Percentiles rank a stretch among this genome's conserved stretches.
Conservation (phyloP, 768 basidiomycete genomes). For the Podaxis pistillaris region DNA sequence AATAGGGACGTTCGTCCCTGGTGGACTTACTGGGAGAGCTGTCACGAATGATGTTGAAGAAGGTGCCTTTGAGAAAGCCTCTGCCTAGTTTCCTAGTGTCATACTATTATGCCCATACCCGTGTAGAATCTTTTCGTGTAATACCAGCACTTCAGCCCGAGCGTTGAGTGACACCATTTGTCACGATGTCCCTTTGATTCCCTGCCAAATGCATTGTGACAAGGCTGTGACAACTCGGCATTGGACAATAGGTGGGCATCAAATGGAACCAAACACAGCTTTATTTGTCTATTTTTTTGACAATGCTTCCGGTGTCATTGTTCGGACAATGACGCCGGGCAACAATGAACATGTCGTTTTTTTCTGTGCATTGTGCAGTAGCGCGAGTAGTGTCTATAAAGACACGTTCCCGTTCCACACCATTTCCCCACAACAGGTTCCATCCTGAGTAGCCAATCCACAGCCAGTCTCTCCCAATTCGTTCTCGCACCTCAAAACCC, state of each 20-base stretch:
- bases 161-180: neutral
- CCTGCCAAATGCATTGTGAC: neutral
- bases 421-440: conserved; percentile 2
- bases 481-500: neutral
- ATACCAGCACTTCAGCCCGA: too few relatives aligned
- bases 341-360: neutral
- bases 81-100: too few relatives aligned
- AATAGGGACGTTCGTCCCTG: conserved; percentile 23
- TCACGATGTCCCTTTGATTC: neutral
- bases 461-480: neutral
- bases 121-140: too few relatives aligned
- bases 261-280: neutral
- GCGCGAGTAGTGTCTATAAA: conserved; percentile 52
- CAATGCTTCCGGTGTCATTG: neutral
- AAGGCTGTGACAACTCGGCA: neutral
- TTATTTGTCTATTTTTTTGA: neutral
- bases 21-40: conserved; percentile 19
- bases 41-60: conserved; percentile 1
- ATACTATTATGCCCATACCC: too few relatives aligned
- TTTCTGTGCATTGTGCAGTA: conserved; percentile 20
- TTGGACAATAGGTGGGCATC: neutral
- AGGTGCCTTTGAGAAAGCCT: too few relatives aligned
- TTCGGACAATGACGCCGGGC: neutral
- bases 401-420: conserved; percentile 19
- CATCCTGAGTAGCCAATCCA: conserved; percentile 7